Evolutionary conservation across 345 rosid species (phyloP).

Genomic region (Passiflora organensis): DNA sequence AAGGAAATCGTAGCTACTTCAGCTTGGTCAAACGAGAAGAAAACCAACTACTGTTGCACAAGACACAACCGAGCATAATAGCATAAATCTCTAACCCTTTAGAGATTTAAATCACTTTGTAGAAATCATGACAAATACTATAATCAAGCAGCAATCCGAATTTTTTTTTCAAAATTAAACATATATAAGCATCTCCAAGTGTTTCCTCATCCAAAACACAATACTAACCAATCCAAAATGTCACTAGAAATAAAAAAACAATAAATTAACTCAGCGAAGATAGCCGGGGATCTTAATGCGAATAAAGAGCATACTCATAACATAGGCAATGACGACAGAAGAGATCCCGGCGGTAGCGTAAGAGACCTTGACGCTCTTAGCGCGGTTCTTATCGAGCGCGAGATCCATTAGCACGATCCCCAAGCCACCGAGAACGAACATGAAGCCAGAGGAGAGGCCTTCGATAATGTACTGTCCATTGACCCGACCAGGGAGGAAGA

Average conservation of each 20-base stretch:
- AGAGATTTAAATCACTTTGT: too few species aligned
- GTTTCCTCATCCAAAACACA: too few species aligned
- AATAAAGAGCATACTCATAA: constrained; percentile 91
- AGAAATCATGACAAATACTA: too few species aligned
- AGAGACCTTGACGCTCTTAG: constrained; percentile 68
- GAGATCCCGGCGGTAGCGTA: constrained; percentile 76
- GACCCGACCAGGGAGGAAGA: constrained; percentile 84
- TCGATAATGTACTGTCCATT: constrained; percentile 97
- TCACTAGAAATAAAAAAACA: not conserved
- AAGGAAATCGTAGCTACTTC: too few species aligned
- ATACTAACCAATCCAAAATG: too few species aligned
- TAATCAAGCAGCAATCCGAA: too few species aligned
- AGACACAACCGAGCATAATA: too few species aligned
- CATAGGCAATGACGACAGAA: constrained; percentile 62
- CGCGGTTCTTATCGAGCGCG: constrained; percentile 78
- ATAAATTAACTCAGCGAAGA: constrained; percentile 37
- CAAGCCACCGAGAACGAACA: constrained; percentile 85
- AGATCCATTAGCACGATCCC: constrained; percentile 85
- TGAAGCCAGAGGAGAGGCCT: constrained; percentile 95
- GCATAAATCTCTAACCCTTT: too few species aligned
- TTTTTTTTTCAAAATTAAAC: too few species aligned
- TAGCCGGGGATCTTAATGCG: constrained; percentile 97
- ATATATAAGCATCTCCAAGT: too few species aligned
- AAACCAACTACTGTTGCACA: too few species aligned
- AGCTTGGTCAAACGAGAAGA: too few species aligned